Percentiles rank a stretch among this genome's conserved stretches.
Evolutionary conservation across 2,329 filamentous ascomycete species (phyloP).

Genomic region (Daldinia eschscholtzii): DNA sequence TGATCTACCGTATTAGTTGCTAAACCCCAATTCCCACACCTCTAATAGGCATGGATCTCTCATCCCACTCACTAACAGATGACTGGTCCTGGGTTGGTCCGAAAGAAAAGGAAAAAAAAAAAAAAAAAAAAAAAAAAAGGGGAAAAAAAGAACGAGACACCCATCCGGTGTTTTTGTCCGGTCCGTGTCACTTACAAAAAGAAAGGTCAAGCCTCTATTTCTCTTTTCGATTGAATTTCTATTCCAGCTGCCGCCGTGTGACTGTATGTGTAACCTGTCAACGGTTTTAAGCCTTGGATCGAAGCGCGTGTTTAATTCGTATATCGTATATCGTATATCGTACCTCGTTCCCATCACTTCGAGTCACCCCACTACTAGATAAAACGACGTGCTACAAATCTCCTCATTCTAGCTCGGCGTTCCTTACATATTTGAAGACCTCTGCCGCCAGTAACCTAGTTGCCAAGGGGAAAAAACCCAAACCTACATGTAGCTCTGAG

Average conservation of each 20-base stretch:
- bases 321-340: not conserved
- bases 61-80: conserved; percentile 23
- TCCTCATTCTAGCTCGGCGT: conserved; percentile 15
- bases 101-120: conserved; percentile 5
- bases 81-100: conserved; percentile 13
- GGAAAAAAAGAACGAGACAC: too few relatives aligned
- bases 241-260: conserved; percentile 20
- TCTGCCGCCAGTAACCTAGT: conserved; percentile 20
- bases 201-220: conserved; percentile 20
- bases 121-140: too few relatives aligned
- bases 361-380: conserved; percentile 27
- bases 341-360: not conserved
- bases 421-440: conserved; percentile 27
- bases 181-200: conserved; percentile 22
- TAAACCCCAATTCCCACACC: conserved; percentile 27
- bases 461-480: conserved; percentile 31
- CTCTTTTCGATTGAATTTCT: conserved; percentile 20
- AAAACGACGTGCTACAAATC: conserved; percentile 7
- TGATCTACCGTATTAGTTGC: conserved; percentile 24
- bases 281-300: not conserved
- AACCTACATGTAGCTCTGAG: conserved; percentile 15
- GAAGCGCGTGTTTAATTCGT: conserved; percentile 20
- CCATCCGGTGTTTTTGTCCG: conserved; percentile 1
- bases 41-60: conserved; percentile 29
- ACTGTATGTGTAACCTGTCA: conserved; percentile 1